Evolutionary conservation across 2,329 filamentous ascomycete species (phyloP), one percentile per base, ranked within the genome.

Genomic region (Huntiella moniliformis): DNA sequence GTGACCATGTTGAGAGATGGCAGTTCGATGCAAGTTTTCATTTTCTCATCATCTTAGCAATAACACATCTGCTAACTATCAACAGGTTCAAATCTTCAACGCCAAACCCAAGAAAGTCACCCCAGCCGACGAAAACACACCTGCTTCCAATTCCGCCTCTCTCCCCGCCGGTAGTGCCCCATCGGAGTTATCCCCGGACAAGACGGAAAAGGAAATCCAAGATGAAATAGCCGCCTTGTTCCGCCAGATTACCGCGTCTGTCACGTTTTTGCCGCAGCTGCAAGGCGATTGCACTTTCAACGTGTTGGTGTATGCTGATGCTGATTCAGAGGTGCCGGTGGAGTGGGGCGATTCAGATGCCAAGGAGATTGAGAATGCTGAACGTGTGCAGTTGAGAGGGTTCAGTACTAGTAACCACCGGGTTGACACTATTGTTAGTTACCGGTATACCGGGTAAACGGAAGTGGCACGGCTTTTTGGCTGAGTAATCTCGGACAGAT

Each of bases 291-390:
- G 88, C 68, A 96, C 91, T 8, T 98, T 98, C 70, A 98, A 98
- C 58, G 88, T 98, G 41, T 73, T 98, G 36, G 91, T 98, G 3
- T 98, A 98, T 59, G 91, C 91, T 44, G 88, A 98, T 59, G 87
- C 87, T 13, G 87, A 96, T 62, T 91, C 82, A 49, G 88, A 96
- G 41, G 91, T 98, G 11, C 91, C 91, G 3, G 79, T 98, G 49
- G 91, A 98, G 61, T 98, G 91, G 91, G 91, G 91, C 40, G 91
- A 98, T 64, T 94, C 85, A 54, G 91, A 96, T 61, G 87, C 88
- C 46, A 95, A 94, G 66, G 91, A 98, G 67, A 95, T 98, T 52
- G 70, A 79, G 58, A 83, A 91, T 55, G 88, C 84, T 37, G 91
- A 98, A 67, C 86, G 91, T 58, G 91, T 98, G 28, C 87, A 95